Conservation (phyloP, 257 asterid species). For the Solanum stenotomum region DNA sequence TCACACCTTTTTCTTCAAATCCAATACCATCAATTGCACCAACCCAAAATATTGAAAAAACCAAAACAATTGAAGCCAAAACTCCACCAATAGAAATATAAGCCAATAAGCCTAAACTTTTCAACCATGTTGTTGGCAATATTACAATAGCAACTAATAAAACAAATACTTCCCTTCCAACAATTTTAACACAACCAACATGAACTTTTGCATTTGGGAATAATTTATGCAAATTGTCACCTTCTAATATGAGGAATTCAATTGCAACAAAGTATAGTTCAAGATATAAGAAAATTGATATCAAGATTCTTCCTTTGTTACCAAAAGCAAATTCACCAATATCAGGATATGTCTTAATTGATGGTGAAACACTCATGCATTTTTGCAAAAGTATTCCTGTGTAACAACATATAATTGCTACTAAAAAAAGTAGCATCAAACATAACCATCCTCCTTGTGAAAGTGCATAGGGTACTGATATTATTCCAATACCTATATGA, state of each 20-base stretch:
- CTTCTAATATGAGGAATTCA: constrained; percentile 46
- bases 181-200: constrained; percentile 11
- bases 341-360: constrained; percentile 34
- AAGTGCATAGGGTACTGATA: constrained; percentile 47
- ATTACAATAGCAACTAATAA: constrained; percentile 22
- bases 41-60: constrained; percentile 25
- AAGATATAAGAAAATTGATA: constrained; percentile 30
- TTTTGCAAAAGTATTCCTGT: constrained; percentile 35
- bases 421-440: constrained; percentile 5
- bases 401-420: constrained; percentile 30
- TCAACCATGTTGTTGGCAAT: constrained; percentile 54
- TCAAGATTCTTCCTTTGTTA: constrained; percentile 21
- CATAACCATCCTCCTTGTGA: constrained; percentile 48
- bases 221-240: constrained; percentile 42
- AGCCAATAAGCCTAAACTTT: constrained; percentile 29
- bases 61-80: constrained; percentile 25
- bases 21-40: constrained; percentile 48
- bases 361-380: constrained; percentile 33
- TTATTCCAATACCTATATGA: constrained; percentile 34
- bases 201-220: constrained; percentile 24
- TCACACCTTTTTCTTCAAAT: constrained; percentile 24
- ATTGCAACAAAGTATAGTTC: constrained; percentile 42
- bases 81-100: constrained; percentile 44
- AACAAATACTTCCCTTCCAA: constrained; percentile 29
- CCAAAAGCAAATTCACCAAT: constrained; percentile 43